Conservation (phyloP, 2,329 filamentous ascomycete species). For the Cyanodermella asteris region DNA sequence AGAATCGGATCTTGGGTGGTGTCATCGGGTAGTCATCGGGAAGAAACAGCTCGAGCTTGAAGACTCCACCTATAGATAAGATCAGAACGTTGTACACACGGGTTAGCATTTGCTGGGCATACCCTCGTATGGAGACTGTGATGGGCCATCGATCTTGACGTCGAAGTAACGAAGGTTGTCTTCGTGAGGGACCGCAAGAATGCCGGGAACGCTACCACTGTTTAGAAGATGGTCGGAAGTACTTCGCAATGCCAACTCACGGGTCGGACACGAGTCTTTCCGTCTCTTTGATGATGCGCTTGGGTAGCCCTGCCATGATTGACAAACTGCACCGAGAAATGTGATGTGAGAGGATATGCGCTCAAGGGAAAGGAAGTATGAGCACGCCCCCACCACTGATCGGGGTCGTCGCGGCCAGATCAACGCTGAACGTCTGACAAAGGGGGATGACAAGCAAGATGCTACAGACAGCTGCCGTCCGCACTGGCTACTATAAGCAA, state of each 20-base stretch:
- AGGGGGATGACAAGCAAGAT: too few relatives aligned
- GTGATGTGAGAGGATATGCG: too few relatives aligned
- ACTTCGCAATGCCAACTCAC: conserved; percentile 30
- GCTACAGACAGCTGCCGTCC: too few relatives aligned
- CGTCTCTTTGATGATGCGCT: conserved; percentile 96
- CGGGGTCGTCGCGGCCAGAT: too few relatives aligned
- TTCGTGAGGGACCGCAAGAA: conserved; percentile 85
- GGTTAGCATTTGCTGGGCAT: conserved; percentile 9
- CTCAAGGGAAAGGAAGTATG: too few relatives aligned
- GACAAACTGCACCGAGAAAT: too few relatives aligned
- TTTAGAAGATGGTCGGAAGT: conserved; percentile 2
- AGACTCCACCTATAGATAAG: conserved; percentile 43
- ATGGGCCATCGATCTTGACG: conserved; percentile 82
- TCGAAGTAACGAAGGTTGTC: conserved; percentile 98
- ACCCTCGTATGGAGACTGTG: conserved; percentile 91
- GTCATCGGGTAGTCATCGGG: conserved; percentile 99
- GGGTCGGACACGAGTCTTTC: conserved; percentile 92
- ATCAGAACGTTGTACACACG: conserved; percentile 3
- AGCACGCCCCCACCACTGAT: too few relatives aligned
- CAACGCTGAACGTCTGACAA: too few relatives aligned
- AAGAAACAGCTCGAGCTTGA: conserved; percentile 91
- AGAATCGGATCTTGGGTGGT: conserved; percentile 90
- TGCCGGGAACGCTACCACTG: conserved; percentile 59
- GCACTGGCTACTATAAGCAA: too few relatives aligned
- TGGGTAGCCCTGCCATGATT: conserved; percentile 50